These are phyloP conservation scores for Lactarius vividus DNA, from an alignment of 768 basidiomycete genomes.

Conservation along the genomic window DNA sequence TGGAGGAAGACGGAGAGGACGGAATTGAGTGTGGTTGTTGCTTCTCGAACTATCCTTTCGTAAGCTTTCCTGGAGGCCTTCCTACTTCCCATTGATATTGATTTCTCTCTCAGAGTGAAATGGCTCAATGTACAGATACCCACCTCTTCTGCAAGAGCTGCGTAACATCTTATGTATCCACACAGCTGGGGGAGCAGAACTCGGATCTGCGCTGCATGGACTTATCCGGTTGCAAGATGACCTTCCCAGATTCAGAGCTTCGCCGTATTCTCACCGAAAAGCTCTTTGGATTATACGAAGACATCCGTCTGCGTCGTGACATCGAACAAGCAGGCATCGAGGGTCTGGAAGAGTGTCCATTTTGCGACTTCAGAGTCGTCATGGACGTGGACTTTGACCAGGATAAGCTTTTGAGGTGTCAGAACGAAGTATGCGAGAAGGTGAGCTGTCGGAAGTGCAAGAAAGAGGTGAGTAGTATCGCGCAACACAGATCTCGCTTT, in stretches of 20 bases:
- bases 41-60: slow-evolving; percentile 69
- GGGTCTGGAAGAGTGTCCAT: slow-evolving; percentile 85
- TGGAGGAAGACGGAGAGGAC: slow-evolving; percentile 43
- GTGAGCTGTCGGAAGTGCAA: slow-evolving; percentile 82
- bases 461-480: slow-evolving; percentile 49
- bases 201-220: slow-evolving; percentile 78
- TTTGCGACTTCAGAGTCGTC: slow-evolving; percentile 77
- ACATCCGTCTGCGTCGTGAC: slow-evolving; percentile 74
- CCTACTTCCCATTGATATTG: neutral
- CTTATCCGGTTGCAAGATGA: slow-evolving; percentile 63
- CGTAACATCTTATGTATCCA: slow-evolving; percentile 64
- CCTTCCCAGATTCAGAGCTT: slow-evolving; percentile 69
- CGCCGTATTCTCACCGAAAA: slow-evolving; percentile 63
- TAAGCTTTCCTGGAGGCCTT: slow-evolving; percentile 38
- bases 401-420: slow-evolving; percentile 43
- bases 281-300: slow-evolving; percentile 65
- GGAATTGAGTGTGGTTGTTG: slow-evolving; percentile 90
- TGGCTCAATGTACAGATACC: slow-evolving; percentile 86
- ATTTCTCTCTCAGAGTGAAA: slow-evolving; percentile 55
- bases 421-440: slow-evolving; percentile 64
- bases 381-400: slow-evolving; percentile 47
- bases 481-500: neutral
- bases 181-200: slow-evolving; percentile 61
- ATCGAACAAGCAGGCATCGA: slow-evolving; percentile 76
- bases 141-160: slow-evolving; percentile 84